Evolutionary conservation across 2,329 filamentous ascomycete species (phyloP), one percentile per base, ranked within the genome.

Genomic region (Penicillium capsulatum): DNA sequence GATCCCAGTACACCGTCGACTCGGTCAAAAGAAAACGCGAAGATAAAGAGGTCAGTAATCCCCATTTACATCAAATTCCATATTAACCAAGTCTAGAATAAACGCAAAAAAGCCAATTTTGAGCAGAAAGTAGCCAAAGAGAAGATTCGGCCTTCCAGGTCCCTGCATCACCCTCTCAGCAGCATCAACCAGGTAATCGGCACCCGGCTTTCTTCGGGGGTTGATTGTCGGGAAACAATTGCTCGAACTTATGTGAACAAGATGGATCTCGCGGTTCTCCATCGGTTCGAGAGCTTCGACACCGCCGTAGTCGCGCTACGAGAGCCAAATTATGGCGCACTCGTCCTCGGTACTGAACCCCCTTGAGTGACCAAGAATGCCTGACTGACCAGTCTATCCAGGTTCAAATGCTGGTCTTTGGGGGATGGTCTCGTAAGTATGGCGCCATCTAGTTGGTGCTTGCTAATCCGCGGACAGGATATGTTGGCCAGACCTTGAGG

Each of bases 11-110:
- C 66, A 79, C 80, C 7, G 64, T 70, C n/a, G 68, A 76, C 31
- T 71, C 72, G 5, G 75, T 83, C 40, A 81, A 78, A 61, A 71
- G 70, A 48, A 77, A 77, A 36, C 72, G 72, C 44, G 46, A 67
- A 3, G 67, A 75, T 20, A 67, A 74, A 24, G 58, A 67, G 38
- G 60, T 59, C 13, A 17, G 13, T 3, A 24, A 32, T 10, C 16
- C 19, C 3, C n/a, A 22, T 28, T 2, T 11, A 28, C 4, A 4
- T 11, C 6, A 6, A 14, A 28, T 6, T 28, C 13, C 6, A 22
- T 22, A 11, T 11, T 28, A 28, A 28, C 26, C 26, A 4, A n/a
- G 13, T 14, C 5, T 11, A 11, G 10, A n/a, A 22, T 5, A 5
- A 22, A 22, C 19, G 40, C 52, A 50, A 19, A 48, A 53, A 36